Evolutionary conservation across 2,329 filamentous ascomycete species (phyloP).

Genomic region (Ophiostoma sp.): DNA sequence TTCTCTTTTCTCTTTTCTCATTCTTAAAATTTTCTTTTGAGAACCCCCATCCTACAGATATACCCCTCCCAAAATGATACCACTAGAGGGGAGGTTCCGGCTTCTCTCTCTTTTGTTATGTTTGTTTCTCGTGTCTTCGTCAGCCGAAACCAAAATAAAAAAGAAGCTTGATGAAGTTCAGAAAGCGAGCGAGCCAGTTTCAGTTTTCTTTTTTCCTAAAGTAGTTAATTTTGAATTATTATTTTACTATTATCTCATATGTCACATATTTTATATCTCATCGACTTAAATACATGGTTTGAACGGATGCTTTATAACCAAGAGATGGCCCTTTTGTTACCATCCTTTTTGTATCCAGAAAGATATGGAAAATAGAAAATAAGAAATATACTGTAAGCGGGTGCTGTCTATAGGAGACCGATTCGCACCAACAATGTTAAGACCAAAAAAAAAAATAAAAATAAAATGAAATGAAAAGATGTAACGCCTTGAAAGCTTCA

Average conservation of each 20-base stretch:
- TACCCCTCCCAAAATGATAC: constrained; percentile 24
- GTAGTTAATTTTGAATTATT: constrained; percentile 18
- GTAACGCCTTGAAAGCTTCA: background rate
- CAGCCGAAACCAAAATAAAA: background rate
- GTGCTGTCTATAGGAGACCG: background rate
- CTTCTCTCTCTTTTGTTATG: constrained; percentile 19
- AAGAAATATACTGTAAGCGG: background rate
- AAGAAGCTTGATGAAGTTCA: background rate
- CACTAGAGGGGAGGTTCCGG: constrained; percentile 19
- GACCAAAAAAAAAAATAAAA: background rate
- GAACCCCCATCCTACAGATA: constrained; percentile 15
- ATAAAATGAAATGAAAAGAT: no score
- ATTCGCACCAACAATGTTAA: background rate
- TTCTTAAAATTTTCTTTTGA: constrained; percentile 1
- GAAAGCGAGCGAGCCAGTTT: constrained; percentile 22
- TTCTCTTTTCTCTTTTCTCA: background rate
- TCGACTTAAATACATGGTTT: background rate
- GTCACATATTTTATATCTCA: background rate
- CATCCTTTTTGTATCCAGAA: background rate
- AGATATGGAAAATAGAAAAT: background rate
- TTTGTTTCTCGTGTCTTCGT: background rate
- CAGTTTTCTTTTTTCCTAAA: background rate
- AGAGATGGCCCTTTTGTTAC: background rate
- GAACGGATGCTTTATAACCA: background rate
- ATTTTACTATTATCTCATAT: constrained; percentile 5